These are phyloP conservation scores for Apium graveolens DNA, from an alignment of 129 eudicot species.

Conservation along the genomic window DNA sequence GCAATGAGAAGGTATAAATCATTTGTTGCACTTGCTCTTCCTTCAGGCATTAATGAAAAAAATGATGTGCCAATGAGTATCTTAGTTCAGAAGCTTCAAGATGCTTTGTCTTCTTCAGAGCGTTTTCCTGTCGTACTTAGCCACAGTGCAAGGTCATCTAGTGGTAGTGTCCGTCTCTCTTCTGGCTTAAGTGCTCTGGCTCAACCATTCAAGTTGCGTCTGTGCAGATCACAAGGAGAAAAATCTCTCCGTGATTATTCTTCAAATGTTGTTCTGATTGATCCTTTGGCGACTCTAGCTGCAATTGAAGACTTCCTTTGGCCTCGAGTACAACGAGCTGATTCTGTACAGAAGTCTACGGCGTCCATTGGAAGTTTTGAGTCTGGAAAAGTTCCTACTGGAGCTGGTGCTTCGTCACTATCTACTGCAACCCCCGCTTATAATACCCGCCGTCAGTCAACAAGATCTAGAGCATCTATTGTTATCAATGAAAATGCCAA, in stretches of 20 bases:
- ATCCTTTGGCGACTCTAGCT: constrained; percentile 93
- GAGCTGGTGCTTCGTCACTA: constrained; percentile 67
- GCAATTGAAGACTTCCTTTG: constrained; percentile 95
- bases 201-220: constrained; percentile 93
- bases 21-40: constrained; percentile 71
- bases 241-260: constrained; percentile 97
- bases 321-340: constrained; percentile 89
- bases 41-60: constrained; percentile 39
- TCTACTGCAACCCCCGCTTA: constrained; percentile 59
- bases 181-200: constrained; percentile 92
- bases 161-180: constrained; percentile 75
- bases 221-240: constrained; percentile 90
- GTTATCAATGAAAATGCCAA: constrained; percentile 50
- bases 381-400: constrained; percentile 53
- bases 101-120: constrained; percentile 84
- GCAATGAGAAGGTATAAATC: constrained; percentile 72
- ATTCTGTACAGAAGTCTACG: constrained; percentile 61
- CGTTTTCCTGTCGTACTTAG: constrained; percentile 93
- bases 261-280: constrained; percentile 85
- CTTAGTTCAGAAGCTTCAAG: constrained; percentile 85
- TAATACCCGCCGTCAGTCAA: constrained; percentile 56
- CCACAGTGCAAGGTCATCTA: constrained; percentile 68
- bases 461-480: constrained; percentile 70
- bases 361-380: constrained; percentile 56
- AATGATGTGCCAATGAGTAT: constrained; percentile 62